Base-by-base conservation (phyloP, 2,329 filamentous ascomycete species). In the Aureobasidium sp. region DNA sequence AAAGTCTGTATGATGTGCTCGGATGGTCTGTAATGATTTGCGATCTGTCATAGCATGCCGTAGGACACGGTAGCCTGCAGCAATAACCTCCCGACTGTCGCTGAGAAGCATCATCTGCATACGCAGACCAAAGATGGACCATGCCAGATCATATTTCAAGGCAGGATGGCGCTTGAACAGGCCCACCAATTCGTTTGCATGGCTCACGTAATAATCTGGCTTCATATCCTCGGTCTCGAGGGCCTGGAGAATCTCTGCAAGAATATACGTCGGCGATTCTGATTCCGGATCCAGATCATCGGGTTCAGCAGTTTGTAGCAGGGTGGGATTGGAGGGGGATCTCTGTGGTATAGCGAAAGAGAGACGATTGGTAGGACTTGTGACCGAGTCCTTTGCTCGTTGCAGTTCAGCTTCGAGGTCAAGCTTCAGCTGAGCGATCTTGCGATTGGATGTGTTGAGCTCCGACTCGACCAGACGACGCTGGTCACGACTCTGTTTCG, bases 31-130 rank as follows among this genome's bases (percentile, higher is more conserved):
- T 27, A 99, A 80, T 3, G 94, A 99, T 50, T 86, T 87, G 37
- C 91, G 82, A 72, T 99, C 94, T 12, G 93, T 96, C 67, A 99
- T 94, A 56, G 93, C 90, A 75, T 97, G 96, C 72, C 94, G 85
- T 63, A 91, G 92, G 75, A 97, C 88, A 65, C 94, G 84, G 74
- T 97, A 99, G 1, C 91, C 94, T 47, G 94, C 91, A 29, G 94
- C 94, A 27, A 96, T 91, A 12, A 97, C 93, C 77, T 99, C 95
- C 67, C 93, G 86, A 72, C 90, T 97, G 68, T 97, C 93, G 71
- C 93, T 97, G 62, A 99, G 79, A 24, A 99, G 85, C 90, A 99
- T 95, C 67, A 90, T 87, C 75, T 99, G 94, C 79, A 97, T 92
- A 47, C 94, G 85, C 53, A 95, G 77, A 1, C 95, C 94, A 74